Conservation (phyloP, 345 rosid genomes). For the Psidium guajava region DNA sequence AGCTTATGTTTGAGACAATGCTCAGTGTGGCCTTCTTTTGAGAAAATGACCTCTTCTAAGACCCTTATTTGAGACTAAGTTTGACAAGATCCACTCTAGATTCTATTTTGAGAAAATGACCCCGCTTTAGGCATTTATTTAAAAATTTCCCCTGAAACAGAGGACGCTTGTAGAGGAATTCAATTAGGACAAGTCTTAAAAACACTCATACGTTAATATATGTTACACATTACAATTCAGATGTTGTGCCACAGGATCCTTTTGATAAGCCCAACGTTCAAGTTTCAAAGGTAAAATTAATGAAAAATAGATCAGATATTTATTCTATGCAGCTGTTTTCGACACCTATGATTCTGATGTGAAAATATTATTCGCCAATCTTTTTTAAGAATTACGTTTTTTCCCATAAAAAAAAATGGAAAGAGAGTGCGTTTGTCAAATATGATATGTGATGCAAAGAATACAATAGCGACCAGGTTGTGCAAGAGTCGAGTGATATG, state of each 20-base stretch:
- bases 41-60: accelerated
- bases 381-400: not conserved
- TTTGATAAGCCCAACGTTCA: not conserved
- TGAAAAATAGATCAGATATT: not conserved
- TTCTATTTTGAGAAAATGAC: not conserved
- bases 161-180: not conserved
- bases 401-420: not conserved
- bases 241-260: not conserved
- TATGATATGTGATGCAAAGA: not conserved
- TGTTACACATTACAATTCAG: not conserved
- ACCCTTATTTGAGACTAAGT: not conserved
- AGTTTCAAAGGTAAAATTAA: not conserved
- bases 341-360: not conserved
- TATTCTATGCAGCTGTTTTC: not conserved
- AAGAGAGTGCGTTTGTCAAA: not conserved
- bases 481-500: too few species aligned
- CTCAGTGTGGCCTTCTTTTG: accelerated
- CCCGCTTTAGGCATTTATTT: not conserved
- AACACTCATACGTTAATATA: not conserved
- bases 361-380: not conserved
- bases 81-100: not conserved
- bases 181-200: not conserved
- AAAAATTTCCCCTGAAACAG: not conserved
- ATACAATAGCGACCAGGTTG: too few species aligned
- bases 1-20: not conserved